Conservation (phyloP, 345 rosid genomes). For the Toxicodendron radicans region DNA sequence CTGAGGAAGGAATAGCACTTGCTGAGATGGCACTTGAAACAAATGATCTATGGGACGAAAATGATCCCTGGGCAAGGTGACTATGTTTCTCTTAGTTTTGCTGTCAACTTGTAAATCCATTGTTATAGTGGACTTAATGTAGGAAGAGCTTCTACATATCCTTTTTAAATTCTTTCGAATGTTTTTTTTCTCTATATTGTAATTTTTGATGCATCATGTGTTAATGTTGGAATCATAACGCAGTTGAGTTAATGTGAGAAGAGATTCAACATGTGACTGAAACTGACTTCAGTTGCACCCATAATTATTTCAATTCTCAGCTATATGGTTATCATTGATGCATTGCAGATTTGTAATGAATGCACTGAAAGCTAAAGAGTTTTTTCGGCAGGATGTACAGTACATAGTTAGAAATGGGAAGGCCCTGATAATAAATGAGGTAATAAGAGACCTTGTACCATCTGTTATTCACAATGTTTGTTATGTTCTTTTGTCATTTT, state of each 20-base stretch:
- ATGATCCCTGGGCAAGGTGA: constrained; percentile 98
- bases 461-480: neutral
- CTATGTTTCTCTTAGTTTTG: constrained; percentile 17
- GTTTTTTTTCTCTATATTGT: neutral
- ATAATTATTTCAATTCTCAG: constrained; percentile 18
- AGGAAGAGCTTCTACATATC: constrained; percentile 7
- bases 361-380: constrained; percentile 96
- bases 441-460: constrained; percentile 23
- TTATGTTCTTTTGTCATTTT: neutral
- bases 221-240: no score
- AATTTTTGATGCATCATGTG: neutral
- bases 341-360: constrained; percentile 86
- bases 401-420: constrained; percentile 90
- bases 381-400: constrained; percentile 87
- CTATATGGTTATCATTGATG: constrained; percentile 10
- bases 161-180: no score
- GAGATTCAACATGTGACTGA: neutral
- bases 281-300: neutral
- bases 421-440: constrained; percentile 96
- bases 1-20: constrained; percentile 87
- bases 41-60: constrained; percentile 92
- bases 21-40: constrained; percentile 98
- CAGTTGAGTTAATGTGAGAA: no score
- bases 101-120: constrained; percentile 1
- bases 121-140: neutral